Evolutionary conservation across 2,329 filamentous ascomycete species (phyloP), one percentile per base, ranked within the genome.

Genomic region (Penicillium fuscoglaucum): DNA sequence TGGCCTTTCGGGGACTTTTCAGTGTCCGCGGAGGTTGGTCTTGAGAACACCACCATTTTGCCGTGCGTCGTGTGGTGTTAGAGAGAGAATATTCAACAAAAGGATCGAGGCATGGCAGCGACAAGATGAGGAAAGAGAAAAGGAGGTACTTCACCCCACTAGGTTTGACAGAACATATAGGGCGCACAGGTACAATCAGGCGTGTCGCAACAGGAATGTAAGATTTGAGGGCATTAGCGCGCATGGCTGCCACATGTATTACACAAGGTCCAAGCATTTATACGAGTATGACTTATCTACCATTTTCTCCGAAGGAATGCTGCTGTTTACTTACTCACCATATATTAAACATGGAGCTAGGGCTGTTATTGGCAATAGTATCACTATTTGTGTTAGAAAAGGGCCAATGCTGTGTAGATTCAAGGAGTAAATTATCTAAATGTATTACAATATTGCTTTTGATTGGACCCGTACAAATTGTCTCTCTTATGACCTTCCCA

Each of bases 241-340:
- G 64, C 66, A 64, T 68, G 66, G 65, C 59, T n/a, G 61, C 67
- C 66, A 69, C 66, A 62, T 68, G 62, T 55, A 39, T 39, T 39
- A 6, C 31, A 31, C 15, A 37, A 59, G 40, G 35, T 50, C 43
- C 40, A 44, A 60, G 55, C 51, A 31, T 40, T 48, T 50, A 44
- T 17, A 51, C 54, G 48, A 59, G 21, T 48, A 31, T 55, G 54
- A 55, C 26, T 24, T 8, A 10, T 55, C 37, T 33, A 21, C 3
- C 12, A 17, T 47, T 55, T 29, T 35, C 13, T 46, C 47, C 51
- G 39, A 48, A 33, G 19, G 39, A 19, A 21, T 46, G 26, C 19
- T 29, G 7, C 13, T 28, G 4, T 41, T 19, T 47, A 4, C 6
- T 40, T n/a, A 15, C 2, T 28, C 12, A n/a, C 19, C 15, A 2